A percentile compares a stretch with the other conserved stretches of the same genome.
Evolutionary conservation across 768 basidiomycete genomes (phyloP).

Genomic region (Flagelloscypha sp.): DNA sequence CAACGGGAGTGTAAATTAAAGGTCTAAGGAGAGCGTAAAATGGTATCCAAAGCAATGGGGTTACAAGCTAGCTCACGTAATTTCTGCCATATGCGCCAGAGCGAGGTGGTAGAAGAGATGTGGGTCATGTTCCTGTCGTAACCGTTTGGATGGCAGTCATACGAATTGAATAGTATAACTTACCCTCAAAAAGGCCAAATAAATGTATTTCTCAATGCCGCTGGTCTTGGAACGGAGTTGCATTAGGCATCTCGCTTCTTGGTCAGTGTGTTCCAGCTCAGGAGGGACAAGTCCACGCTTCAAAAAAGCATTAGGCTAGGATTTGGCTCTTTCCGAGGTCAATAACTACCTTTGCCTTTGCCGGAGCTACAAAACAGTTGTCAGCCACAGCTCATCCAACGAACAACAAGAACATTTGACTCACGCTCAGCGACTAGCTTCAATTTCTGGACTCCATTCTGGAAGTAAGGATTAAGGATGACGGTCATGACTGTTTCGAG

Average conservation of each 20-base stretch:
- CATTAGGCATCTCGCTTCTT: slow-evolving; percentile 50
- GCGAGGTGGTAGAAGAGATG: slow-evolving; percentile 74
- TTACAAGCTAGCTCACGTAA: slow-evolving; percentile 23
- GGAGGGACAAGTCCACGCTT: slow-evolving; percentile 58
- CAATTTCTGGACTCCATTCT: slow-evolving; percentile 63
- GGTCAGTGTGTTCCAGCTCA: slow-evolving; percentile 41
- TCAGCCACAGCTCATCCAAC: slow-evolving; percentile 7
- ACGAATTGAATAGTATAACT: too few relatives aligned
- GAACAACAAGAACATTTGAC: slow-evolving; percentile 16
- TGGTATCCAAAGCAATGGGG: too few relatives aligned
- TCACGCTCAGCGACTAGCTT: slow-evolving; percentile 50
- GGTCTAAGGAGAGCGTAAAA: too few relatives aligned
- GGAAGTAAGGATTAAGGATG: slow-evolving; percentile 64
- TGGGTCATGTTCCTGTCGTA: slow-evolving; percentile 63
- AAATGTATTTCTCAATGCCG: slow-evolving; percentile 79
- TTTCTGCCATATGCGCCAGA: slow-evolving; percentile 59
- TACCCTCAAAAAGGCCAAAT: slow-evolving; percentile 67
- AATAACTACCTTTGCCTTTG: too few relatives aligned
- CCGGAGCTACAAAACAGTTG: slow-evolving; percentile 25
- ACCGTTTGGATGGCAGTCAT: too few relatives aligned
- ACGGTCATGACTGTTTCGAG: slow-evolving; percentile 47
- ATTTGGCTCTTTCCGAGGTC: too few relatives aligned
- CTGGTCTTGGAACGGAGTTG: slow-evolving; percentile 72
- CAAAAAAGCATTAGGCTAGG: too few relatives aligned
- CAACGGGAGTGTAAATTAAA: slow-evolving; percentile 87